Conservation (phyloP, 2,329 filamentous ascomycete genomes). For the Pseudocercospora crystallina region DNA sequence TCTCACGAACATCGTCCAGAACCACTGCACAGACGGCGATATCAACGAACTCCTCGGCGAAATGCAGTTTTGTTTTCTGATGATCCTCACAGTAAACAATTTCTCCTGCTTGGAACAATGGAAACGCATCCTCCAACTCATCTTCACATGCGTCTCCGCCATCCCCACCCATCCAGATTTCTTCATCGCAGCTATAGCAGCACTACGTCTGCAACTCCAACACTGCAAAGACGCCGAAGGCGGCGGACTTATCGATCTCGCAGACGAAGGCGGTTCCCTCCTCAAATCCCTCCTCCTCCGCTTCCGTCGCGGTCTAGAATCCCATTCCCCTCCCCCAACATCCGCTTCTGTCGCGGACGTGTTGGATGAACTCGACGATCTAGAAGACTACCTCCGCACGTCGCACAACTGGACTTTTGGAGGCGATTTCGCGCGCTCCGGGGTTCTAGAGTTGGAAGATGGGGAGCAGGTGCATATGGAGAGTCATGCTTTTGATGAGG, state of each 20-base stretch:
- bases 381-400: slow-evolving; percentile 55
- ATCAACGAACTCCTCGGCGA: slow-evolving; percentile 52
- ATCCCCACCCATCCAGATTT: slow-evolving; percentile 50
- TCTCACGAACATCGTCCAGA: slow-evolving; percentile 52
- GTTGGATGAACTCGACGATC: slow-evolving; percentile 53
- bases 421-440: slow-evolving; percentile 54
- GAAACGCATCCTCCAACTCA: slow-evolving; percentile 58
- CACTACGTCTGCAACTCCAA: slow-evolving; percentile 54
- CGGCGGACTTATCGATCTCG: slow-evolving; percentile 61
- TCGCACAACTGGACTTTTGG: slow-evolving; percentile 61
- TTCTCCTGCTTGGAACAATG: slow-evolving; percentile 66
- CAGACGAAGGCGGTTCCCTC: slow-evolving; percentile 51
- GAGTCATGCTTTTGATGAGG: slow-evolving; percentile 49
- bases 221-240: slow-evolving; percentile 61
- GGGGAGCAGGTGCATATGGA: slow-evolving; percentile 64
- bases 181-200: slow-evolving; percentile 52
- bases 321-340: no score
- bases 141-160: slow-evolving; percentile 58
- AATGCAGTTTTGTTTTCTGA: slow-evolving; percentile 62
- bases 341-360: slow-evolving; percentile 50
- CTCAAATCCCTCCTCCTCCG: slow-evolving; percentile 53
- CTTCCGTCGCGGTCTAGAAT: slow-evolving; percentile 54
- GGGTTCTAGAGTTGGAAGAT: slow-evolving; percentile 62
- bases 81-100: slow-evolving; percentile 64
- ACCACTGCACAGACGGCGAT: slow-evolving; percentile 37